Percentiles rank a stretch among this genome's conserved stretches.
Evolutionary conservation across 306 rosid genomes (phyloP).

Genomic region (Rosa lucieae): DNA sequence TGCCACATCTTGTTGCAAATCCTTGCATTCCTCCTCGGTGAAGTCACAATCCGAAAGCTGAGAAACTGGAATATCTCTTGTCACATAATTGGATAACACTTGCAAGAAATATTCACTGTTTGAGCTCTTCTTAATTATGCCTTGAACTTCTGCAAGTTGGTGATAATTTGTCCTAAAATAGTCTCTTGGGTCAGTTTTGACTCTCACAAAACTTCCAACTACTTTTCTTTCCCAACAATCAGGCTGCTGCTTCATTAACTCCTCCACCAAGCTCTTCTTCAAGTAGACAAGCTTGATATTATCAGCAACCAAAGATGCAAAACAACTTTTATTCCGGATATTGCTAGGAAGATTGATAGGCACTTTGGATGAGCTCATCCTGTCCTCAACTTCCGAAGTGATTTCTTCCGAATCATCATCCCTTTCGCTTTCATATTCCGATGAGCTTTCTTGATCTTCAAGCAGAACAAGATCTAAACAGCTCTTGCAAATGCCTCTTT

Average conservation of each 20-base stretch:
- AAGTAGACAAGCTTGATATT: background rate
- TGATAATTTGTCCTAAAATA: background rate
- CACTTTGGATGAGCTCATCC: background rate
- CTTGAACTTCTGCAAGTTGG: background rate
- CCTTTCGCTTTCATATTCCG: background rate
- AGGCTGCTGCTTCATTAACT: background rate
- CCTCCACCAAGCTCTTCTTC: conserved; percentile 2
- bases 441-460: background rate
- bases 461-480: background rate
- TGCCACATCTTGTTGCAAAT: background rate
- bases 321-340: background rate
- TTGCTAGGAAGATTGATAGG: background rate
- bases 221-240: background rate
- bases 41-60: background rate
- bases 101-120: background rate
- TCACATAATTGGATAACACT: background rate
- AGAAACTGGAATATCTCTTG: background rate
- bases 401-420: background rate
- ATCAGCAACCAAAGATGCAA: background rate
- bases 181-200: background rate
- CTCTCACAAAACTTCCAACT: background rate
- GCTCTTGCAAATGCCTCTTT: background rate
- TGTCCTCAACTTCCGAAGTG: background rate
- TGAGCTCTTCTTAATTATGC: background rate
- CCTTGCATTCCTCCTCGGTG: background rate